Evolutionary conservation across 2,329 filamentous ascomycete genomes (phyloP).

Genomic region (Sporothrix schenckii): DNA sequence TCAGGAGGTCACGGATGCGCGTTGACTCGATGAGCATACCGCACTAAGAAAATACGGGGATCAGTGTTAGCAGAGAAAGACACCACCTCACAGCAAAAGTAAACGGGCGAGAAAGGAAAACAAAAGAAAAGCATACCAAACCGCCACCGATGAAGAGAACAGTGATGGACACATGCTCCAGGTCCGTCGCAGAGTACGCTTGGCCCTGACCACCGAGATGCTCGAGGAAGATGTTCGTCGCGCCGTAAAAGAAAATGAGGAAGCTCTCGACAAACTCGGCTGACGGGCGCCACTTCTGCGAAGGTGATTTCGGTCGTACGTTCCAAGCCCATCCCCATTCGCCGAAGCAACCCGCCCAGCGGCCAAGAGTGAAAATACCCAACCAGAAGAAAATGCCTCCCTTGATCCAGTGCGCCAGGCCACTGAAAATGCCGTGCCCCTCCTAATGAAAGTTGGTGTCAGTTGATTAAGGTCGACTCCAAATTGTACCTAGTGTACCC

Average conservation of each 20-base stretch:
- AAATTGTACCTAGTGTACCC: not conserved
- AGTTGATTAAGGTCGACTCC: conserved; percentile 11
- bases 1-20: conserved; percentile 67
- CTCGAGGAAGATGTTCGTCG: conserved; percentile 89
- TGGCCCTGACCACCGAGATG: conserved; percentile 73
- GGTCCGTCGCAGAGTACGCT: conserved; percentile 74
- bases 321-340: conserved; percentile 98
- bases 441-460: conserved; percentile 53
- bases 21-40: conserved; percentile 85
- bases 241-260: conserved; percentile 86
- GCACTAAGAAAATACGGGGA: conserved; percentile 49
- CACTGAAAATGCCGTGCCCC: conserved; percentile 71
- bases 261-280: conserved; percentile 89
- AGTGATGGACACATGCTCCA: conserved; percentile 92
- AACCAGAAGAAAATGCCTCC: conserved; percentile 95
- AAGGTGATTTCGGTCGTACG: conserved; percentile 62
- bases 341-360: conserved; percentile 88
- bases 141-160: conserved; percentile 93
- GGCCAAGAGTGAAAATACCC: conserved; percentile 80
- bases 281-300: conserved; percentile 70
- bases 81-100: not conserved
- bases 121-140: conserved; percentile 59
- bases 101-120: not conserved
- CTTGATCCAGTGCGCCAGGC: conserved; percentile 91
- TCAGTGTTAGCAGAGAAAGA: conserved; percentile 29